Base-by-base conservation (phyloP, 805 yeast species). In the Pichia membranifaciens region DNA sequence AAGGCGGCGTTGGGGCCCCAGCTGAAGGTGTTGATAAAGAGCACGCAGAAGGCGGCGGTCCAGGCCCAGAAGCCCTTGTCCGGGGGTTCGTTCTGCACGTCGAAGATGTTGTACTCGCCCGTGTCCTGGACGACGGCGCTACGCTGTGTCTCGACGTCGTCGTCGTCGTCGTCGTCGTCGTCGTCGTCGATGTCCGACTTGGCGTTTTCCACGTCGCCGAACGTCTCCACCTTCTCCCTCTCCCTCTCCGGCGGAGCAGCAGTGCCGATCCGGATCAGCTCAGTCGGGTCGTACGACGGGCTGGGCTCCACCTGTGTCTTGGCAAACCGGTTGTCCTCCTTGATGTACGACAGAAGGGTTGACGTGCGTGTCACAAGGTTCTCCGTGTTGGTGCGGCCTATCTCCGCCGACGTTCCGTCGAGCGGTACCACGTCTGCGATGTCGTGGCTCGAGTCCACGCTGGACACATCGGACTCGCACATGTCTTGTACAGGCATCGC, bases 1-100 rank as follows among this genome's bases (percentile, higher is more conserved):
- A 69, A 80, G 0, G 73, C 68, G 9, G 78, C 68, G 53, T 76
- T 78, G 9, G 73, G 59, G 23, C 83, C 83, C 82, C 82, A 78
- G 4, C 78, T 70, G 41, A 74, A 64, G 45, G 73, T 52, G 45
- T 66, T 54, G 57, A 58, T 46, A 21, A 45, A 28, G 52, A 64
- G 40, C 49, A 58, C 65, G 64, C 71, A 56, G 58, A 34, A 23
- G 63, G 72, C 62, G 58, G 74, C 55, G 2, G 72, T 64, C 83
- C 83, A 79, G 1, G 78, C 81, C 57, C 67, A 68, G 20, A 60
- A 58, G 3, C 73, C 72, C 12, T 73, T 73, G 54, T 72, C 76
- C 4, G 76, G 75, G 1, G 75, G 73, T 18, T 52, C 44, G 47
- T 61, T 60, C 15, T 48, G 38, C 8, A 60, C 39, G 48, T 64